Percentiles rank a stretch among this genome's conserved stretches.
These are phyloP conservation scores for Verticillium zaregamsianum DNA, from an alignment of 2,329 filamentous ascomycete genomes.

Conservation along the genomic window DNA sequence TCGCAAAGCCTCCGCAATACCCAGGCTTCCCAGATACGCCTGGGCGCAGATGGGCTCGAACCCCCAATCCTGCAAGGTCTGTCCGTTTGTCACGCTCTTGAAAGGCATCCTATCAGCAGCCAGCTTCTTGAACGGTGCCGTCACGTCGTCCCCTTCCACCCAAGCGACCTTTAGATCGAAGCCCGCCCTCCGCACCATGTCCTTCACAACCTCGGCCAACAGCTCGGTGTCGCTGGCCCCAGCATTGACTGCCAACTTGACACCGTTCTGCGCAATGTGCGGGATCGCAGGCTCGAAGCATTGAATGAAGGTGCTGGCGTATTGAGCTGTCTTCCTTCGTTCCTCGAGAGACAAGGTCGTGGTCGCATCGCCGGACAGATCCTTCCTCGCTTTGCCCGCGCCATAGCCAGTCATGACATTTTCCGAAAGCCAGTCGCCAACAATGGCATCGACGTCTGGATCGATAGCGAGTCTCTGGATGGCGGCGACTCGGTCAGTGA, in stretches of 20 bases:
- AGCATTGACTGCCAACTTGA: slow-evolving; percentile 34
- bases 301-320: slow-evolving; percentile 25
- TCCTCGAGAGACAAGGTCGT: slow-evolving; percentile 10
- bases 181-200: slow-evolving; percentile 22
- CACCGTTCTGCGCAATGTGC: slow-evolving; percentile 21
- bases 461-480: slow-evolving; percentile 33
- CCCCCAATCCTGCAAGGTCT: slow-evolving; percentile 17
- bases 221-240: slow-evolving; percentile 30
- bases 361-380: slow-evolving; percentile 10
- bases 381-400: slow-evolving; percentile 19
- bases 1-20: slow-evolving; percentile 11
- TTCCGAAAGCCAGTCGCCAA: slow-evolving; percentile 26
- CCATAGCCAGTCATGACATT: slow-evolving; percentile 26
- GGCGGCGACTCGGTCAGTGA: slow-evolving; percentile 36
- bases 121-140: slow-evolving; percentile 16
- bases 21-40: slow-evolving; percentile 13
- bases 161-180: slow-evolving; percentile 28
- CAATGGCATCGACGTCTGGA: slow-evolving; percentile 25
- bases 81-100: slow-evolving; percentile 17
- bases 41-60: slow-evolving; percentile 8
- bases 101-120: slow-evolving; percentile 16
- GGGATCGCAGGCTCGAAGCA: slow-evolving; percentile 23
- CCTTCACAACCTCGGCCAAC: slow-evolving; percentile 23
- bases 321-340: slow-evolving; percentile 15
- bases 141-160: slow-evolving; percentile 32